Evolutionary conservation across 805 yeast species (phyloP), one percentile per base, ranked within the genome.

Genomic region (Lipomyces chichibuensis): DNA sequence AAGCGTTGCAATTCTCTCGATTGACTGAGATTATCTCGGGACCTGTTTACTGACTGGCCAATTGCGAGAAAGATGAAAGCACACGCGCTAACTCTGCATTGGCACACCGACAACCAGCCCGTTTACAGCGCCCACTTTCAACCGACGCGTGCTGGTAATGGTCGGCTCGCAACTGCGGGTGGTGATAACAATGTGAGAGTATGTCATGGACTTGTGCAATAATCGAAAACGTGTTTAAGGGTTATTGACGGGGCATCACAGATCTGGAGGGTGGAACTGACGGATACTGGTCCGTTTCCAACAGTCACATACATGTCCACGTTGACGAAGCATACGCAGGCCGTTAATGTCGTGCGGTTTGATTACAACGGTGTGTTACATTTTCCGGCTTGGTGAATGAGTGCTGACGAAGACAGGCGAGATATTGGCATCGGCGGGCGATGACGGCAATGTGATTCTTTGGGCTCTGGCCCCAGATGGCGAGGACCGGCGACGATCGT

Each of bases 121-220:
- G 77, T 80, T 29, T 80, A 79, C 71, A 73, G 78, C 33, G 81
- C 77, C 8, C 74, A 78, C 53, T 78, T 80, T 62, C 81, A 80
- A 71, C 80, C 79, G 63, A 35, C 65, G 62, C 46, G 61, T 63
- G 25, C 55, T 11, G 64, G 72, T 46, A 37, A 58, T 23, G 63
- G 66, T n/a, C 83, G 96, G 60, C 79, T 94, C 46, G 94, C 88
- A 2, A 94, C 98, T 0, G 97, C 92, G 0, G 98, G 98, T 29
- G 98, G 98, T 54, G 99, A 95, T 77, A 90, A 89, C 75, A 90
- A 91, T 72, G 89, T 92, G n/a, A 82, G 98, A 60, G 78, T 86
- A 35, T 83, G 89, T 66, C 59, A 17, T 11, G 23, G 14, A 14
- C n/a, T 39, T n/a, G 23, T 52, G 49, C 6, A 25, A 23, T 32